These are phyloP conservation scores for Phialocephala subalpina DNA, from an alignment of 2,329 filamentous ascomycete genomes.

Conservation along the genomic window DNA sequence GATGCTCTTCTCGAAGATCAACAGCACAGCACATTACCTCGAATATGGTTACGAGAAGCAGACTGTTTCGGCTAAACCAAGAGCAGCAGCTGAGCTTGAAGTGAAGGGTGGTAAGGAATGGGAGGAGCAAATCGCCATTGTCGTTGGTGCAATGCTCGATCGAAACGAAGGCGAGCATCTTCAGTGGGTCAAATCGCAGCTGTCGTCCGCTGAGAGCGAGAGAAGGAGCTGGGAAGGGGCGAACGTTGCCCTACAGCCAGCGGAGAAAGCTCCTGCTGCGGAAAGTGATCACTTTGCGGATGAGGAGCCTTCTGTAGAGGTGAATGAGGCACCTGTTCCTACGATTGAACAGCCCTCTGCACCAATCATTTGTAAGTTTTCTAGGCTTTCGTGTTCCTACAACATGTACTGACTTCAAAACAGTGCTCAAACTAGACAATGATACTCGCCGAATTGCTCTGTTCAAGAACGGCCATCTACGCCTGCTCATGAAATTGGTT, in stretches of 20 bases:
- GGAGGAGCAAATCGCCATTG: constrained; percentile 75
- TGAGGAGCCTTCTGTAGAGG: constrained; percentile 48
- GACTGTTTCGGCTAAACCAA: constrained; percentile 67
- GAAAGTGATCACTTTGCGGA: constrained; percentile 38
- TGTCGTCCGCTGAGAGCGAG: constrained; percentile 74
- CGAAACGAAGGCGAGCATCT: constrained; percentile 79
- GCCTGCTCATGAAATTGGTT: constrained; percentile 81
- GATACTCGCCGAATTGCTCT: constrained; percentile 75
- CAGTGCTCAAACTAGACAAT: constrained; percentile 58
- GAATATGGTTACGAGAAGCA: constrained; percentile 92
- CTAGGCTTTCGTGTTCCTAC: neutral
- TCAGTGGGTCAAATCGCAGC: constrained; percentile 80
- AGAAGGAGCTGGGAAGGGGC: constrained; percentile 80
- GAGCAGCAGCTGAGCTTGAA: constrained; percentile 81
- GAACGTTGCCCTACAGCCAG: constrained; percentile 64
- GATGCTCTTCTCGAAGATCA: constrained; percentile 93
- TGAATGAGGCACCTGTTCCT: constrained; percentile 43
- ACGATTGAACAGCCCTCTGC: constrained; percentile 47
- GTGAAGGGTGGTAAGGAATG: constrained; percentile 76
- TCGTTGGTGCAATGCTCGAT: constrained; percentile 80
- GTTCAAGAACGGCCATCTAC: constrained; percentile 89
- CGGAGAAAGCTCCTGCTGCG: constrained; percentile 49
- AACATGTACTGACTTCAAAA: constrained; percentile 34
- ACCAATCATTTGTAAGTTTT: constrained; percentile 61
- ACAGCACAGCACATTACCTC: constrained; percentile 82